phyloP scores from a whole-genome alignment of 169 alveolate species.

The Plasmodium yoelii region DNA sequence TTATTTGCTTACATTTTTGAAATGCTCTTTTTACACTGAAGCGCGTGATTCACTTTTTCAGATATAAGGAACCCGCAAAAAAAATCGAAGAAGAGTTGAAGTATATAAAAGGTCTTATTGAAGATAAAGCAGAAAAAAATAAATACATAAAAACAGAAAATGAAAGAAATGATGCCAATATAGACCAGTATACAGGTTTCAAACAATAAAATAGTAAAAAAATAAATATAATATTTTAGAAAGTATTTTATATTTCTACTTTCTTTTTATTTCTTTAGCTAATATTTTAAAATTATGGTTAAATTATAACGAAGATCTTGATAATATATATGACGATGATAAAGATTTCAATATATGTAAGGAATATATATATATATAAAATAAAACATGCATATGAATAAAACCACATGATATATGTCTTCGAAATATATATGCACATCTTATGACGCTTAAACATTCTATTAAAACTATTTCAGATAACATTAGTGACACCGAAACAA shows the following conservation, averaged over 20 bases:
- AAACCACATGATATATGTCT: not conserved
- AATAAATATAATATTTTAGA: conserved; percentile 11
- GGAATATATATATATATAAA: conserved; percentile 5
- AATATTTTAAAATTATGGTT: conserved; percentile 66
- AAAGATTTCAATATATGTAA: conserved; percentile 51
- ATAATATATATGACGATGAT: conserved; percentile 59
- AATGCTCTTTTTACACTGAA: not conserved
- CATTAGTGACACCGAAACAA: conserved; percentile 4
- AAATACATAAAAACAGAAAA: conserved; percentile 15
- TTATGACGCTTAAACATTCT: not conserved
- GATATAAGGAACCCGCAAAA: conserved; percentile 64
- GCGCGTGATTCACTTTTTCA: conserved; percentile 6
- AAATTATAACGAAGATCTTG: conserved; percentile 52
- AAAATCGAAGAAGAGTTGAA: conserved; percentile 59
- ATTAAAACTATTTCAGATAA: conserved; percentile 35
- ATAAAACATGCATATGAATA: not conserved
- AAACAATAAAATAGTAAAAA: conserved; percentile 22
- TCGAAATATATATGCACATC: not conserved
- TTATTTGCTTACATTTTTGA: not conserved
- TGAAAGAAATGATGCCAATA: not conserved
- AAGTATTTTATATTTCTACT: conserved; percentile 7
- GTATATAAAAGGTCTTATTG: conserved; percentile 40
- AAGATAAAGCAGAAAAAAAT: conserved; percentile 17
- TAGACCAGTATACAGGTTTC: conserved; percentile 65
- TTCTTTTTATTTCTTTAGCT: conserved; percentile 11